These are phyloP conservation scores for Aspergillus latus DNA, from an alignment of 2,329 filamentous ascomycete species.

Conservation along the genomic window DNA sequence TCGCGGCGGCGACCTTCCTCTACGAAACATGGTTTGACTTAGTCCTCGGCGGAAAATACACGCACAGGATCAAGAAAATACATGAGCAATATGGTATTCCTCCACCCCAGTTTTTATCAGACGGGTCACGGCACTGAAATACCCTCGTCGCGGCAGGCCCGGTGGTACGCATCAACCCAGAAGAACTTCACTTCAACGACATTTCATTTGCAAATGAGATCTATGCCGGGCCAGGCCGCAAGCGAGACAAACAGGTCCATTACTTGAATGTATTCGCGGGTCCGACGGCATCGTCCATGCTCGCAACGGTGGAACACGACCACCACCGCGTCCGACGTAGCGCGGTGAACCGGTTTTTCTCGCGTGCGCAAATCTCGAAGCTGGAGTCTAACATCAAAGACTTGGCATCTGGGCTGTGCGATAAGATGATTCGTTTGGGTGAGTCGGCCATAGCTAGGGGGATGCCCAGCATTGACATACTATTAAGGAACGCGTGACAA, in stretches of 20 bases:
- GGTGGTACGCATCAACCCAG: constrained; percentile 40
- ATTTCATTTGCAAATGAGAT: constrained; percentile 22
- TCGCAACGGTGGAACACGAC: constrained; percentile 24
- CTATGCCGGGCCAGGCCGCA: constrained; percentile 26
- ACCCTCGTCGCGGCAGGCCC: constrained; percentile 27
- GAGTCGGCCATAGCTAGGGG: background rate
- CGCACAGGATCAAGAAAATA: constrained; percentile 35
- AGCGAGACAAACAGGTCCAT: constrained; percentile 29
- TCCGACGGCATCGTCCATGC: constrained; percentile 23
- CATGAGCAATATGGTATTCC: constrained; percentile 38
- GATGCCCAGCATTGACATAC: background rate
- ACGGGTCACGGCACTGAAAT: constrained; percentile 1
- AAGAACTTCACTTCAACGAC: constrained; percentile 40
- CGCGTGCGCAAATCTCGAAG: constrained; percentile 28
- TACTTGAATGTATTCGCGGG: constrained; percentile 27
- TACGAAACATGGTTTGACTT: constrained; percentile 18
- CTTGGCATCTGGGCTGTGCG: constrained; percentile 24
- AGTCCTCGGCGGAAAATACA: constrained; percentile 30
- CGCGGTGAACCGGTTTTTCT: constrained; percentile 34
- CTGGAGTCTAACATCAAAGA: constrained; percentile 28
- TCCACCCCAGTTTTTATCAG: background rate
- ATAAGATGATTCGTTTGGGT: constrained; percentile 20
- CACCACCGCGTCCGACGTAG: constrained; percentile 32
- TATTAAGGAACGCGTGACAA: background rate
- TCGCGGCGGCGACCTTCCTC: constrained; percentile 10